Base-by-base conservation (phyloP, 1,284 basidiomycete species). In the Rhodotorula mucilaginosa region DNA sequence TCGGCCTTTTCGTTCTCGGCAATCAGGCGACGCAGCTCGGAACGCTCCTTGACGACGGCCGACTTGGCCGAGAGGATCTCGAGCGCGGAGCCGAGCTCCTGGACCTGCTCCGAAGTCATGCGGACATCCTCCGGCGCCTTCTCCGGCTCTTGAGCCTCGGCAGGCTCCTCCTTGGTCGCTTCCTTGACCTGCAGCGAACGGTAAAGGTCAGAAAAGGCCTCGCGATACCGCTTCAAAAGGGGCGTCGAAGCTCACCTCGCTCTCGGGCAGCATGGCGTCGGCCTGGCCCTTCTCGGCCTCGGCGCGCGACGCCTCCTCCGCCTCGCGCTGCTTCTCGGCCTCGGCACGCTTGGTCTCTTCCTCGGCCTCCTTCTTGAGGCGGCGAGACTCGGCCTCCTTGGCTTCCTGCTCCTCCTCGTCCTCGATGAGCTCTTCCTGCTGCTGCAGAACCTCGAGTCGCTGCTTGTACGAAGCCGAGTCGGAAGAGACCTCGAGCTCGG, bases 351-450 rank as follows among this genome's bases (percentile, higher is more conserved):
- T 75, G 79, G 93, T 90, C 81, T 97, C 95, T 82, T 97, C 95
- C 80, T 85, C 77, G 47, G 71, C 63, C 62, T 74, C 75, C 90
- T 78, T 92, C 90, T 75, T 93, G 88, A 56, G 92, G 91, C 78
- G 91, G 90, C 75, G 65, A 79, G 93, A 91, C 81, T 97, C 95
- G 81, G 96, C 93, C 81, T 85, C 77, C 66, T 74, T 68, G 19
- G 51, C 65, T 78, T 99, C 97, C 82, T 99, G 96, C 81, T 97
- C 96, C 75, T 95, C 89, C 83, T 99, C 96, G 81, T 98, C 96
- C 81, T 98, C 95, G 80, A 99, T 99, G 72, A 99, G 90, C 82
- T 99, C 96, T 81, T 99, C 93, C 82, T 99, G 96, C 81, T 99
- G 92, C 79, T 97, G 91, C 81, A 99, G 84, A 13, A 99, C 96